phyloP scores from a whole-genome alignment of 176 grass and related monocot genomes.

The Oryza officinalis region DNA sequence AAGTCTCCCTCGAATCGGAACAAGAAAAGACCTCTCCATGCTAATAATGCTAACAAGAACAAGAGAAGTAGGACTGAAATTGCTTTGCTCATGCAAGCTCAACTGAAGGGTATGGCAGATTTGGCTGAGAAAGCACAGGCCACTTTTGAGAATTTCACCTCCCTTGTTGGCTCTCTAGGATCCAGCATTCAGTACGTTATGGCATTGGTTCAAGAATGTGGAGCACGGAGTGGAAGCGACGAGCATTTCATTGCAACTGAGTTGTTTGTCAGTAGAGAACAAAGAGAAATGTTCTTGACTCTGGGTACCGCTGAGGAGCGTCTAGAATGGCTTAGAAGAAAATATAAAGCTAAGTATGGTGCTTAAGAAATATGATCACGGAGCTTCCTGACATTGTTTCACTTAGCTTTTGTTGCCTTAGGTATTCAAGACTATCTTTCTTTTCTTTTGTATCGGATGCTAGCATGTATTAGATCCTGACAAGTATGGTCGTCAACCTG shows the following conservation, averaged over 20 bases:
- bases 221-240: slow-evolving; percentile 35
- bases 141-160: slow-evolving; percentile 40
- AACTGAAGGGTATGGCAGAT: slow-evolving; percentile 34
- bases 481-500: not conserved
- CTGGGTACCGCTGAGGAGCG: slow-evolving; percentile 36
- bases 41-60: slow-evolving; percentile 22
- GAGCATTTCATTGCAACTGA: slow-evolving; percentile 55
- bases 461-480: slow-evolving; percentile 22
- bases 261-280: slow-evolving; percentile 38
- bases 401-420: not conserved
- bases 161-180: not conserved
- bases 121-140: slow-evolving; percentile 42
- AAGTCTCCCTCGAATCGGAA: not conserved
- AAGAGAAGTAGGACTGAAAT: slow-evolving; percentile 39
- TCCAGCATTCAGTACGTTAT: slow-evolving; percentile 47
- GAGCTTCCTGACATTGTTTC: not conserved
- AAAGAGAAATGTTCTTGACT: slow-evolving; percentile 52
- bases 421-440: not conserved
- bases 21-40: slow-evolving; percentile 29
- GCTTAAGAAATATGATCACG: not conserved
- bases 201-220: slow-evolving; percentile 36
- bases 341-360: slow-evolving; percentile 33
- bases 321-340: slow-evolving; percentile 53
- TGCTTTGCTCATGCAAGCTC: slow-evolving; percentile 38
- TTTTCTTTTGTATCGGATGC: slow-evolving; percentile 5